Percentiles rank a stretch among this genome's conserved stretches.
These are phyloP conservation scores for Xylariales sp. DNA, from an alignment of 2,329 filamentous ascomycete genomes.

Conservation along the genomic window DNA sequence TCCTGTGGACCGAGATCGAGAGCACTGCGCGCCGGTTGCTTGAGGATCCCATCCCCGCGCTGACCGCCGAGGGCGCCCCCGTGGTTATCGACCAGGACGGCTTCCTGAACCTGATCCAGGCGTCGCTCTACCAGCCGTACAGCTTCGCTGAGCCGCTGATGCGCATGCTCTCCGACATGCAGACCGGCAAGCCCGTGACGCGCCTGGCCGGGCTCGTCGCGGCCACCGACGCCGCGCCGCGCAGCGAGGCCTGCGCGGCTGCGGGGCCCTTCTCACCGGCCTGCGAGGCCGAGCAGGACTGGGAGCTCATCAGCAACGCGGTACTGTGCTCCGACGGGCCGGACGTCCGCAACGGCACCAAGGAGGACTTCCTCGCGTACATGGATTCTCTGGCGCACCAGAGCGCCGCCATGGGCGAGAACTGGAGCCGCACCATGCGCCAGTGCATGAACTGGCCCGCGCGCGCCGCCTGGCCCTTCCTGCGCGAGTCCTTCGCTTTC, in stretches of 20 bases:
- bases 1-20: background rate
- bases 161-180: constrained; percentile 1
- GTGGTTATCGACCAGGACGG: constrained; percentile 22
- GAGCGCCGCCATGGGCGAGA: constrained; percentile 9
- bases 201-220: constrained; percentile 6
- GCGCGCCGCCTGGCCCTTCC: constrained; percentile 14
- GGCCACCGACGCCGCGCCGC: background rate
- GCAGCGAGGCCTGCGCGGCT: background rate
- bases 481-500: background rate
- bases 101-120: constrained; percentile 9
- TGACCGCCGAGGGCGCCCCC: constrained; percentile 1
- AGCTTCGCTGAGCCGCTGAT: constrained; percentile 9
- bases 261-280: constrained; percentile 5
- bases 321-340: constrained; percentile 11
- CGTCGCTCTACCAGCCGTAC: constrained; percentile 9
- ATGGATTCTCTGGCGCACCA: constrained; percentile 7
- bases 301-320: background rate
- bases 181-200: constrained; percentile 7
- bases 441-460: constrained; percentile 23
- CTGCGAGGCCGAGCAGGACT: background rate
- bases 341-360: constrained; percentile 6
- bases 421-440: constrained; percentile 12
- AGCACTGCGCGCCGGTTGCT: background rate
- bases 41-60: background rate
- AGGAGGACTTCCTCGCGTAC: constrained; percentile 10